A percentile compares a stretch with the other conserved stretches of the same genome.
These are phyloP conservation scores for Tylopilus vinaceipallidus DNA, from an alignment of 768 basidiomycete species.

Conservation along the genomic window DNA sequence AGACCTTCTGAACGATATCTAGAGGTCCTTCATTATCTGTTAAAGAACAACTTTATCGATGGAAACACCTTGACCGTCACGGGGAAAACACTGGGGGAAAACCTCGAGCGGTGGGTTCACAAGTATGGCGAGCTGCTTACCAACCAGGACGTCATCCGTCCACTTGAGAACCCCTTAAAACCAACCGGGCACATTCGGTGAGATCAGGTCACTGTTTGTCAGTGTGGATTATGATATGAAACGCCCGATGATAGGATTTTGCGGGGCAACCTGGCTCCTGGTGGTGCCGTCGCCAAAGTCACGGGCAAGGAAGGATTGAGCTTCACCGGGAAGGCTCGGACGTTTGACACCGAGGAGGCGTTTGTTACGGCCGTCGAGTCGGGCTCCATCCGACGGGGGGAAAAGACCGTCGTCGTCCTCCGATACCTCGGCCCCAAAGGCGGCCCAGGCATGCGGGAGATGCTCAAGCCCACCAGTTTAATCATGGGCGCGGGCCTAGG, in stretches of 20 bases:
- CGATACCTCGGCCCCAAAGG: conserved; percentile 97
- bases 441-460: conserved; percentile 99
- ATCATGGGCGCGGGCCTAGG: conserved; percentile 99
- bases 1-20: conserved; percentile 1
- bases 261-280: conserved; percentile 89
- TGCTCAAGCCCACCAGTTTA: conserved; percentile 96
- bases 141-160: conserved; percentile 83
- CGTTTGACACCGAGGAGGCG: conserved; percentile 88
- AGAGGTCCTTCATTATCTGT: conserved; percentile 84
- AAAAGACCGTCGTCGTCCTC: conserved; percentile 95
- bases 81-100: conserved; percentile 86
- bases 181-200: conserved; percentile 86
- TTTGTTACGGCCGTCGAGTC: conserved; percentile 87
- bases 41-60: conserved; percentile 86
- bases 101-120: conserved; percentile 85
- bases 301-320: conserved; percentile 92
- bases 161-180: conserved; percentile 86
- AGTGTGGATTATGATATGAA: conserved; percentile 2
- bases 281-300: conserved; percentile 95
- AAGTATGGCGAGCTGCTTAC: conserved; percentile 71
- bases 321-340: conserved; percentile 89
- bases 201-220: conserved; percentile 9
- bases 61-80: conserved; percentile 92
- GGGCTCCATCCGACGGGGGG: conserved; percentile 87
- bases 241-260: conserved; percentile 58